These are phyloP conservation scores for Bipolaris bicolor DNA, from an alignment of 2,329 filamentous ascomycete species.

Conservation along the genomic window DNA sequence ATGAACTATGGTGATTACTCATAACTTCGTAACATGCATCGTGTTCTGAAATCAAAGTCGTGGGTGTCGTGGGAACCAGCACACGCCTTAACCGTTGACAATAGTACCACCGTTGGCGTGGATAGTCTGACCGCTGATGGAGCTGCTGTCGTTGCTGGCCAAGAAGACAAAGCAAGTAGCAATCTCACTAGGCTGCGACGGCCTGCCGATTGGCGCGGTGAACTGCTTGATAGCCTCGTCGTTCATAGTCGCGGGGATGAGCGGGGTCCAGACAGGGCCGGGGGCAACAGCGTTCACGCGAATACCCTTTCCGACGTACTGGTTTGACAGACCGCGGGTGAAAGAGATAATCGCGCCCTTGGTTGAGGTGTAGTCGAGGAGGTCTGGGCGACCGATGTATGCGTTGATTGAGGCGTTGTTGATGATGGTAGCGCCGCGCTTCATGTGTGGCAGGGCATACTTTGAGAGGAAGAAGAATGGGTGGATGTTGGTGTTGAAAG, in stretches of 20 bases:
- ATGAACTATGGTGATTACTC: conserved; percentile 3
- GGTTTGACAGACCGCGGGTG: conserved; percentile 77
- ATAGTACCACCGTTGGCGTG: conserved; percentile 60
- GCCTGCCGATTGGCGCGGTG: conserved; percentile 74
- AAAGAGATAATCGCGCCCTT: conserved; percentile 82
- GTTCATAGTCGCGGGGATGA: conserved; percentile 52
- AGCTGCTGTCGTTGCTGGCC: conserved; percentile 74
- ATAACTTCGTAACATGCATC: conserved; percentile 10
- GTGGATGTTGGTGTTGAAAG: conserved; percentile 85
- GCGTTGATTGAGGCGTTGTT: conserved; percentile 86
- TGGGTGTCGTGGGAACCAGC: no score
- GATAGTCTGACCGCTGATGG: conserved; percentile 74
- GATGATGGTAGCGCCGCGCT: conserved; percentile 76
- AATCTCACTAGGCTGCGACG: conserved; percentile 80
- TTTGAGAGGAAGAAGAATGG: conserved; percentile 82
- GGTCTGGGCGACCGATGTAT: conserved; percentile 78
- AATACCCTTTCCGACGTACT: conserved; percentile 74
- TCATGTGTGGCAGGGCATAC: conserved; percentile 76
- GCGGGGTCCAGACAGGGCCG: conserved; percentile 61
- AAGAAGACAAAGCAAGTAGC: conserved; percentile 83
- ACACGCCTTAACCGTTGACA: conserved; percentile 38
- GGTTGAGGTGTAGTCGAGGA: conserved; percentile 81
- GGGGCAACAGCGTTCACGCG: conserved; percentile 78
- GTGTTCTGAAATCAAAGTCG: not conserved
- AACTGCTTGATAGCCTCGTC: conserved; percentile 73